Conservation (phyloP, 163 green algal genomes). For the Chlamydomonas reinhardtii region DNA sequence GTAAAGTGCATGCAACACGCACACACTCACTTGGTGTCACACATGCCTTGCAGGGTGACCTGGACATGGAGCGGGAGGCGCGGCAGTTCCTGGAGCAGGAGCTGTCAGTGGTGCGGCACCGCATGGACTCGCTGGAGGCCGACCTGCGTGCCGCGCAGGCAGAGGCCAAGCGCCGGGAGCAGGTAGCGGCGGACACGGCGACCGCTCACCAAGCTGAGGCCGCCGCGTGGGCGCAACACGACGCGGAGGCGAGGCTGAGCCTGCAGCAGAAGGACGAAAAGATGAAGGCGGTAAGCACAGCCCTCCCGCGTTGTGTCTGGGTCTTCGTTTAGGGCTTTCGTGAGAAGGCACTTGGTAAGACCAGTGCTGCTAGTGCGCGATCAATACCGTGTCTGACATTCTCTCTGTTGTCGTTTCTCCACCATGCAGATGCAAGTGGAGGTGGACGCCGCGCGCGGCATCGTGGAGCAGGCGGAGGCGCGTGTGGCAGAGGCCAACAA, state of each 20-base stretch:
- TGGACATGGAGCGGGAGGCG: conserved; percentile 48
- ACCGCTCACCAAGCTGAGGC: neutral
- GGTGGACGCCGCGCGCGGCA: neutral
- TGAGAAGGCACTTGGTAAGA: no score
- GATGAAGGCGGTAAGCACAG: no score
- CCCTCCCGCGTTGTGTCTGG: no score
- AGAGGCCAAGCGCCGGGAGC: conserved; percentile 3
- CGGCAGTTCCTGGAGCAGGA: conserved; percentile 47
- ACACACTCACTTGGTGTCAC: no score
- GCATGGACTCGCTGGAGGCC: conserved; percentile 5
- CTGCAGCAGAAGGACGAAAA: conserved; percentile 16
- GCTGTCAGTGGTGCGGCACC: neutral
- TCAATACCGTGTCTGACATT: no score
- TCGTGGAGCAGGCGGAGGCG: conserved; percentile 8
- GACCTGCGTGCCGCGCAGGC: conserved; percentile 12
- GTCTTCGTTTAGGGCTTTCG: no score
- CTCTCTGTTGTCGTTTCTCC: no score
- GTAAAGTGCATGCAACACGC: no score
- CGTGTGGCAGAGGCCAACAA: conserved; percentile 1
- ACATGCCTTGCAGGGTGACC: conserved; percentile 1
- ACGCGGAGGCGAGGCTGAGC: neutral
- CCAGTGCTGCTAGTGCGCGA: no score
- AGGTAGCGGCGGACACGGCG: neutral
- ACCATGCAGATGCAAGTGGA: conserved; percentile 19
- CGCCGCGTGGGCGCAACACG: neutral